Conservation (phyloP, 1,284 basidiomycete species). For the Gymnopus androsaceus region DNA sequence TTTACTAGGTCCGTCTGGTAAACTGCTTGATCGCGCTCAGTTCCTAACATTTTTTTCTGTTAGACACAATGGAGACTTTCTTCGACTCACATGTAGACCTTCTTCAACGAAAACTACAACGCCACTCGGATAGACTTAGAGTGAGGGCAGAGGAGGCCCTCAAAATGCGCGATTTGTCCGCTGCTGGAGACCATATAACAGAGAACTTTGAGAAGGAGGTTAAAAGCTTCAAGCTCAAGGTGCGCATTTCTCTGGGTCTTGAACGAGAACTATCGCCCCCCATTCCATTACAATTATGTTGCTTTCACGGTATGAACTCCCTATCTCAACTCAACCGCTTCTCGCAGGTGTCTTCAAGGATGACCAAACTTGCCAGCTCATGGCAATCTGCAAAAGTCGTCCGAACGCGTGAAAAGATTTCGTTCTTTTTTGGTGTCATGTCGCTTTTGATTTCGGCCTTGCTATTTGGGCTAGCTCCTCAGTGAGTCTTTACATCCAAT, state of each 20-base stretch:
- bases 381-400: conserved; percentile 93
- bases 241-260: conserved; percentile 24
- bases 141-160: conserved; percentile 70
- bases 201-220: conserved; percentile 86
- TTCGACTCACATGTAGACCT: conserved; percentile 91
- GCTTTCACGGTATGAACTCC: no score
- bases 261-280: background rate
- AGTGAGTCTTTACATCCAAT: conserved; percentile 57
- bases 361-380: conserved; percentile 69
- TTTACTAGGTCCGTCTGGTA: conserved; percentile 10
- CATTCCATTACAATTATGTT: no score
- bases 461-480: conserved; percentile 79
- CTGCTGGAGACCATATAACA: conserved; percentile 55
- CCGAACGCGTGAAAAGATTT: conserved; percentile 86
- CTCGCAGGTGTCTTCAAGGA: conserved; percentile 69
- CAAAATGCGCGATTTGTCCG: conserved; percentile 66
- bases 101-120: conserved; percentile 83
- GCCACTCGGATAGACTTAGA: conserved; percentile 82
- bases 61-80: conserved; percentile 85
- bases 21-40: background rate
- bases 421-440: conserved; percentile 92
- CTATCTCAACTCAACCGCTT: conserved; percentile 8
- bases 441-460: conserved; percentile 82
- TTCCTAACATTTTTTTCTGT: background rate
- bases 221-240: conserved; percentile 73